A percentile compares a stretch with the other conserved stretches of the same genome.
phyloP scores from a whole-genome alignment of 495 filamentous ascomycete genomes.

The Elaphomyces granulatus region DNA sequence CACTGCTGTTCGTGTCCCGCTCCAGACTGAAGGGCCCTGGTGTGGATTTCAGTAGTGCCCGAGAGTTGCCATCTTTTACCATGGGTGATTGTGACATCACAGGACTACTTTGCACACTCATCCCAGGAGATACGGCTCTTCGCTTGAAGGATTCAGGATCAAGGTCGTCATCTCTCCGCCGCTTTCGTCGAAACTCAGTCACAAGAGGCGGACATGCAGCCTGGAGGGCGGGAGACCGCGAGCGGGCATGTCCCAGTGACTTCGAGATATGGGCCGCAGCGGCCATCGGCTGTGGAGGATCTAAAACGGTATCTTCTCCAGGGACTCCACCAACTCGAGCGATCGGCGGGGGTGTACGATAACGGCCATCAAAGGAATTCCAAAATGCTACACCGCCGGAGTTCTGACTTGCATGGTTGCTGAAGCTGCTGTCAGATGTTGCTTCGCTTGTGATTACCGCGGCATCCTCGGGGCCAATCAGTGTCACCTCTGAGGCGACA shows the following conservation, averaged over 20 bases:
- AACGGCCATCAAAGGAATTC: constrained; percentile 55
- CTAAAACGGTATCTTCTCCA: constrained; percentile 66
- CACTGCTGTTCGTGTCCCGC: constrained; percentile 31
- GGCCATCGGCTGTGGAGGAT: constrained; percentile 48
- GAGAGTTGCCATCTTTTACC: constrained; percentile 50
- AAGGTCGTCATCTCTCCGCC: constrained; percentile 80
- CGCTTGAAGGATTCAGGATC: constrained; percentile 84
- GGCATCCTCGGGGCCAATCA: constrained; percentile 45
- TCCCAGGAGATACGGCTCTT: constrained; percentile 80
- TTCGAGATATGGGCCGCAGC: constrained; percentile 19
- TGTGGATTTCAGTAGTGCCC: constrained; percentile 51
- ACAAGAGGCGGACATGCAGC: constrained; percentile 30
- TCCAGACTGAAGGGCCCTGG: constrained; percentile 36
- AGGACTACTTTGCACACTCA: constrained; percentile 82
- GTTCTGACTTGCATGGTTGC: constrained; percentile 53
- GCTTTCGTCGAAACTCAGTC: constrained; percentile 62
- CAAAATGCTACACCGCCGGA: constrained; percentile 63
- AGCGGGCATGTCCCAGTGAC: constrained; percentile 20
- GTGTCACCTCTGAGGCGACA: constrained; percentile 26
- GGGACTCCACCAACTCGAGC: constrained; percentile 37
- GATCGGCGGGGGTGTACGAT: constrained; percentile 52
- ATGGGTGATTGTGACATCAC: constrained; percentile 67
- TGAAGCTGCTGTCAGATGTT: constrained; percentile 49
- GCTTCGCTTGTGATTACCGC: constrained; percentile 34
- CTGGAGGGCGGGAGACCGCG: constrained; percentile 38